A percentile compares a stretch with the other conserved stretches of the same genome.
Conservation (phyloP, 1,139 yeast species). For the Geotrichum phurueaensis region DNA sequence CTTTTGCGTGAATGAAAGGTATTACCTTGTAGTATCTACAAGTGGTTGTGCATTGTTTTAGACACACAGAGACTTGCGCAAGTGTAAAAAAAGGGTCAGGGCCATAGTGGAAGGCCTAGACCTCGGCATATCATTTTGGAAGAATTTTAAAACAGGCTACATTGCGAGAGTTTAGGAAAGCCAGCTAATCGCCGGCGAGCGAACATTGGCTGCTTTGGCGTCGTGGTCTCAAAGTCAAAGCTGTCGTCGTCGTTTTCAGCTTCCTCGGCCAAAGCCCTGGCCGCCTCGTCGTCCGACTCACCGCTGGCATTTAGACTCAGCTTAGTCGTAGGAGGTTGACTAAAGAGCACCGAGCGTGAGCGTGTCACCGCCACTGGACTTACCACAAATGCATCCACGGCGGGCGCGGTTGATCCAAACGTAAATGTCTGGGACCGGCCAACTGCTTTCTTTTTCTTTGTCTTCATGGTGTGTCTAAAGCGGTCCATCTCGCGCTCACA, state of each 20-base stretch:
- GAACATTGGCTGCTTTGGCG: slow-evolving; percentile 4
- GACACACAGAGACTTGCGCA: background rate
- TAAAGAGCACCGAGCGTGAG: background rate
- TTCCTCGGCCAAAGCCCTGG: background rate
- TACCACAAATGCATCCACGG: background rate
- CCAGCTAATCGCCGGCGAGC: slow-evolving; percentile 3
- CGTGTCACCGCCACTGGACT: background rate
- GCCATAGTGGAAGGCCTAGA: background rate
- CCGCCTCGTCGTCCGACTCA: background rate
- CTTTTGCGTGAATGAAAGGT: no score
- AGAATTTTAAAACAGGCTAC: background rate
- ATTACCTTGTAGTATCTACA: no score
- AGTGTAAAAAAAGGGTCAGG: background rate
- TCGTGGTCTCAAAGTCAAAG: background rate
- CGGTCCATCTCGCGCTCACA: slow-evolving; percentile 70
- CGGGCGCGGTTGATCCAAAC: background rate
- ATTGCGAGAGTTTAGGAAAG: slow-evolving; percentile 7
- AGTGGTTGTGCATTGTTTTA: no score
- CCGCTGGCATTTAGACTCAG: background rate
- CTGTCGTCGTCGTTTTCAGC: background rate
- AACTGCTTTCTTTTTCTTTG: background rate
- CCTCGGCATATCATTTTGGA: background rate
- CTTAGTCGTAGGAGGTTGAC: background rate
- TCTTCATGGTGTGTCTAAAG: slow-evolving; percentile 44
- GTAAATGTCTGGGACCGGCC: background rate